Conservation (phyloP, 2,329 filamentous ascomycete species). For the Dactylellina drechsleri region DNA sequence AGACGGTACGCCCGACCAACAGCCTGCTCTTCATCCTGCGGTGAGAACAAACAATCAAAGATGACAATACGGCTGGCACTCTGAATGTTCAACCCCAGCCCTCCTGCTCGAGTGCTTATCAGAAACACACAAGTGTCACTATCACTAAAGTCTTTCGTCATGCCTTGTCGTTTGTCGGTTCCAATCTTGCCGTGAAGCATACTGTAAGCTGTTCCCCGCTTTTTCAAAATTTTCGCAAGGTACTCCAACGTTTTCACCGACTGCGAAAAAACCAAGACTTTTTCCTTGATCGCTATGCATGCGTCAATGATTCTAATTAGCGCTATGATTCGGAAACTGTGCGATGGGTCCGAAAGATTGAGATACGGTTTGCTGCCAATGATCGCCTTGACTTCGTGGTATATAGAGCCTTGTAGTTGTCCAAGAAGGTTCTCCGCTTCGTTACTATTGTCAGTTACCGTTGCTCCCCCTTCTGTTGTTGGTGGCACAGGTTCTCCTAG, state of each 20-base stretch:
- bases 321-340: constrained; percentile 76
- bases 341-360: constrained; percentile 58
- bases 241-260: constrained; percentile 68
- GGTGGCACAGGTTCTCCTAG: background rate
- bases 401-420: constrained; percentile 55
- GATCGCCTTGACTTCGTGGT: constrained; percentile 9
- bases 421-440: constrained; percentile 33
- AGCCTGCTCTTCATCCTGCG: constrained; percentile 83
- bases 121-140: constrained; percentile 69
- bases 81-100: constrained; percentile 82
- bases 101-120: constrained; percentile 84
- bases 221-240: constrained; percentile 9
- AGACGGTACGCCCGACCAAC: constrained; percentile 86
- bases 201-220: constrained; percentile 62
- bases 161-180: constrained; percentile 69
- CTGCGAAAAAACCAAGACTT: constrained; percentile 82
- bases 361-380: constrained; percentile 56
- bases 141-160: constrained; percentile 76
- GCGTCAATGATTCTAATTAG: constrained; percentile 76
- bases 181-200: constrained; percentile 76
- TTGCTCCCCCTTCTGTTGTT: too few species aligned
- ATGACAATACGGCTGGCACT: constrained; percentile 87
- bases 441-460: constrained; percentile 52
- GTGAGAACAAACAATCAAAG: constrained; percentile 84
- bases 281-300: constrained; percentile 72